Conservation (phyloP, 2,329 filamentous ascomycete genomes). For the Botrytis deweyae region DNA sequence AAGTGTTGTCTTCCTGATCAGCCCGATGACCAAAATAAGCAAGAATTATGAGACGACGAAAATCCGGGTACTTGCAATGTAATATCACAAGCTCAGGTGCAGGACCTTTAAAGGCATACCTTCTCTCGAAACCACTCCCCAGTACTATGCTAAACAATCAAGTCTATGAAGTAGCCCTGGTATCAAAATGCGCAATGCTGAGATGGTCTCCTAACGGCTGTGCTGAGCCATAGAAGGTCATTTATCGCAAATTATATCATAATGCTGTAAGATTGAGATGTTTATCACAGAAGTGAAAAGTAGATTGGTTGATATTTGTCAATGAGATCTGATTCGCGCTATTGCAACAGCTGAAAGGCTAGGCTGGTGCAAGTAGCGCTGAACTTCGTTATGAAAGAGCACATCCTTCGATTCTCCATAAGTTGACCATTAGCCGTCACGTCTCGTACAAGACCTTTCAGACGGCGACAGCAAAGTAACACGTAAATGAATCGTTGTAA, state of each 20-base stretch:
- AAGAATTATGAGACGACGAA: not conserved
- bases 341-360: not conserved
- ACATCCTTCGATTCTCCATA: not conserved
- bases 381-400: not conserved
- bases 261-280: not conserved
- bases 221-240: not conserved
- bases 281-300: not conserved
- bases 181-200: not conserved
- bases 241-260: not conserved
- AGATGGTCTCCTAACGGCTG: not conserved
- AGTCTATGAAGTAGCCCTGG: not conserved
- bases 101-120: not conserved
- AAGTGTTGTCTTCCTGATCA: not conserved
- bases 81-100: not conserved
- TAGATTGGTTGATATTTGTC: not conserved
- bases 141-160: not conserved
- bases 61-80: not conserved
- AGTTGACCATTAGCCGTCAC: not conserved
- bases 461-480: not conserved
- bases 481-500: not conserved
- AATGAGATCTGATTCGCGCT: not conserved
- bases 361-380: not conserved
- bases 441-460: not conserved
- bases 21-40: not conserved
- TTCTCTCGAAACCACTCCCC: not conserved